Evolutionary conservation across 257 asterid species (phyloP).

Genomic region (Plantago ovata): DNA sequence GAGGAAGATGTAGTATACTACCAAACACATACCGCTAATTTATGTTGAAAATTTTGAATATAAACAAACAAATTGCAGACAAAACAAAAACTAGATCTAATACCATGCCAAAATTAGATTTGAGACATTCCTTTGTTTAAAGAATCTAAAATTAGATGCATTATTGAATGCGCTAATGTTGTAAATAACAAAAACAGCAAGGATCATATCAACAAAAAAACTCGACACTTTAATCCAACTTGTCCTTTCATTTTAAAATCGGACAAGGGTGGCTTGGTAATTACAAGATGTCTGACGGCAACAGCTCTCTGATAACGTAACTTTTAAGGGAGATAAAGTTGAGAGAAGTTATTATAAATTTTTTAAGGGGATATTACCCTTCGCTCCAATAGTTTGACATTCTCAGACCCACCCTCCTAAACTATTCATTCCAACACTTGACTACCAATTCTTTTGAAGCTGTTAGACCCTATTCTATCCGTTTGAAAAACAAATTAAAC

Average conservation of each 20-base stretch:
- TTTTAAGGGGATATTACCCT: too few species aligned
- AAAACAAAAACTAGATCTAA: neutral
- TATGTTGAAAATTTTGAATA: neutral
- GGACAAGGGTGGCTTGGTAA: neutral
- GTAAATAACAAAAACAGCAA: neutral
- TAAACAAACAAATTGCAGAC: neutral
- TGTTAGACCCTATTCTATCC: too few species aligned
- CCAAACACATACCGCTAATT: too few species aligned
- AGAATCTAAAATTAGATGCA: slow-evolving; percentile 3
- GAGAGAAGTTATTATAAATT: too few species aligned
- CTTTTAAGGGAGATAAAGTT: slow-evolving; percentile 1
- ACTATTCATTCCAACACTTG: too few species aligned
- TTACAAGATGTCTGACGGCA: neutral
- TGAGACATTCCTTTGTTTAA: neutral
- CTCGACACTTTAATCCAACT: neutral
- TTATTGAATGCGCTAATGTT: neutral
- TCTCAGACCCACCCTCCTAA: too few species aligned
- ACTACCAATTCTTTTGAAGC: too few species aligned
- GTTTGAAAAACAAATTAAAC: too few species aligned
- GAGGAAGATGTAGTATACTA: too few species aligned
- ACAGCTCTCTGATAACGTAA: slow-evolving; percentile 6
- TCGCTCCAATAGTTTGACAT: too few species aligned
- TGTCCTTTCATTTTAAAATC: neutral
- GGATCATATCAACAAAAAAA: neutral
- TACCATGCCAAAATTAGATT: neutral